phyloP scores from a whole-genome alignment of 129 eudicot species.

The Arctium lappa region DNA sequence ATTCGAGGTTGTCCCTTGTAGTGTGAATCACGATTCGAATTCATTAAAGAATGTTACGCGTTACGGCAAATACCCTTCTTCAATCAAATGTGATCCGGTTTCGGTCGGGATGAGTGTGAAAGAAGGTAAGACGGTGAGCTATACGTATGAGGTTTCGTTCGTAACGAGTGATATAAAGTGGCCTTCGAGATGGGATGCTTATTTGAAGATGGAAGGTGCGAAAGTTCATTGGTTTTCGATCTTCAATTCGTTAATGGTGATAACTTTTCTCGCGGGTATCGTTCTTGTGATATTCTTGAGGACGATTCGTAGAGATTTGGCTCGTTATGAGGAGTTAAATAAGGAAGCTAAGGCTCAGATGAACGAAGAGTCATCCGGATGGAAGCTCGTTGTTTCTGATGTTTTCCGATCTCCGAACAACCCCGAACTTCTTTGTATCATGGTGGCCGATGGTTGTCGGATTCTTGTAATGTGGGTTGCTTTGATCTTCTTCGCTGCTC shows the following conservation, averaged over 20 bases:
- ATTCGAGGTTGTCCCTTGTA: slow-evolving; percentile 35
- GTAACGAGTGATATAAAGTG: slow-evolving; percentile 35
- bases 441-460: slow-evolving; percentile 34
- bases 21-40: slow-evolving; percentile 20
- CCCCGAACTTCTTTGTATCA: slow-evolving; percentile 28
- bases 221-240: slow-evolving; percentile 41
- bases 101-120: slow-evolving; percentile 21
- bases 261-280: slow-evolving; percentile 31
- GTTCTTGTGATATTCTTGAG: slow-evolving; percentile 34
- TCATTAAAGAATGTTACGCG: slow-evolving; percentile 2
- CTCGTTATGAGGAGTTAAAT: slow-evolving; percentile 32
- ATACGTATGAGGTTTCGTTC: slow-evolving; percentile 28
- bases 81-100: slow-evolving; percentile 9
- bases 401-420: slow-evolving; percentile 26
- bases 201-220: slow-evolving; percentile 41
- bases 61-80: slow-evolving; percentile 22
- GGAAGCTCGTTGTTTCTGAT: slow-evolving; percentile 34
- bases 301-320: slow-evolving; percentile 31
- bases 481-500: slow-evolving; percentile 29
- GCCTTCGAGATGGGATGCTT: slow-evolving; percentile 38
- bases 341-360: slow-evolving; percentile 32
- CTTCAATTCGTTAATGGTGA: slow-evolving; percentile 36
- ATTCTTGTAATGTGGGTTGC: slow-evolving; percentile 30
- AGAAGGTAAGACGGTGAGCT: slow-evolving; percentile 19
- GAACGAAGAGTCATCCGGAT: slow-evolving; percentile 36